A percentile compares a stretch with the other conserved stretches of the same genome.
phyloP scores from a whole-genome alignment of 352 stramenopile genomes.

The Globisporangium rhizosaccharum region DNA sequence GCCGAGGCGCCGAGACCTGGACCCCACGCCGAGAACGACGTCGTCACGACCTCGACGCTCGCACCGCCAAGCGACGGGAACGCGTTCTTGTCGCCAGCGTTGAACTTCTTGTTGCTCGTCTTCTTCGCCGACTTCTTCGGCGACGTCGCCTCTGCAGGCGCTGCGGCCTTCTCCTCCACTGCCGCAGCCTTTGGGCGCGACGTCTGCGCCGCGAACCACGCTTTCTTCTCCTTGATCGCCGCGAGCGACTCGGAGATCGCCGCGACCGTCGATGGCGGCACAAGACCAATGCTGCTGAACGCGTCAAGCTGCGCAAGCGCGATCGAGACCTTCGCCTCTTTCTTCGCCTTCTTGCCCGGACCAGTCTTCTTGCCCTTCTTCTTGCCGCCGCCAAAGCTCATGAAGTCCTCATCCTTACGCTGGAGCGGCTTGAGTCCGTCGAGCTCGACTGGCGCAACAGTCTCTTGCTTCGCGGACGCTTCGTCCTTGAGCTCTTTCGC shows the following conservation, averaged over 20 bases:
- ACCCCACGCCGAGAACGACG: constrained; percentile 37
- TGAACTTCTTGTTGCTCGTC: constrained; percentile 78
- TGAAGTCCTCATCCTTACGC: constrained; percentile 84
- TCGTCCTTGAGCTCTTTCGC: constrained; percentile 74
- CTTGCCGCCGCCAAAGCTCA: constrained; percentile 63
- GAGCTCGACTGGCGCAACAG: constrained; percentile 60
- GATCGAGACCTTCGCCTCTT: constrained; percentile 70
- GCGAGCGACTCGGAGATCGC: constrained; percentile 85
- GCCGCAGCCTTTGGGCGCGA: constrained; percentile 24
- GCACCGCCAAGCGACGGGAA: constrained; percentile 75
- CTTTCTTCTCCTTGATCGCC: constrained; percentile 95
- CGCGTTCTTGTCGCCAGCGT: constrained; percentile 63
- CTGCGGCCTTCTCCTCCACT: constrained; percentile 25
- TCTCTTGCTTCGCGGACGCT: constrained; percentile 32
- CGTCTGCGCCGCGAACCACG: constrained; percentile 76
- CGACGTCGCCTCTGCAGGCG: constrained; percentile 26
- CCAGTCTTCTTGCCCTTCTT: constrained; percentile 60
- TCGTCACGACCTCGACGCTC: constrained; percentile 21
- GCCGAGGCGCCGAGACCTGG: constrained; percentile 44
- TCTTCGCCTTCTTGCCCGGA: constrained; percentile 70
- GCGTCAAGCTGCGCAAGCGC: constrained; percentile 79
- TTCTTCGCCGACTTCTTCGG: constrained; percentile 63
- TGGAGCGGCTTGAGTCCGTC: constrained; percentile 91
- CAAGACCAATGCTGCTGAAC: constrained; percentile 90
- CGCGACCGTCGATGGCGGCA: constrained; percentile 83